phyloP scores from a whole-genome alignment of 2,329 filamentous ascomycete species.

The Talaromyces albobiverticillius region DNA sequence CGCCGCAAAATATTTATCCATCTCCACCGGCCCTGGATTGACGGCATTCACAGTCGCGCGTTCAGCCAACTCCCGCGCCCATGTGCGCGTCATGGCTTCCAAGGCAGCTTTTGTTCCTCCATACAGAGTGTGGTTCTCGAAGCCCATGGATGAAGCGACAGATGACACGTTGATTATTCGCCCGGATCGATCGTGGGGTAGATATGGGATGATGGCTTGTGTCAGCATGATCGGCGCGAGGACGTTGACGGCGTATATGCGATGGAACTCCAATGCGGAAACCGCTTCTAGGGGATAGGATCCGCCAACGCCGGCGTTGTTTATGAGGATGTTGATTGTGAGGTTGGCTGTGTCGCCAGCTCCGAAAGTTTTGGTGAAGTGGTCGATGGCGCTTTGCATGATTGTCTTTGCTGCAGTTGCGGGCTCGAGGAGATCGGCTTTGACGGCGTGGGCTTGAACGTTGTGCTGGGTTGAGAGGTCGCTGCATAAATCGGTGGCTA shows the following conservation, averaged over 20 bases:
- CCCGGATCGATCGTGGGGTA: constrained; percentile 66
- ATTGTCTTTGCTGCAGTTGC: constrained; percentile 57
- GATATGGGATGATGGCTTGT: constrained; percentile 66
- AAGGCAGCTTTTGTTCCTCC: constrained; percentile 65
- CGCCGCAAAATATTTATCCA: constrained; percentile 62
- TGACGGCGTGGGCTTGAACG: constrained; percentile 54
- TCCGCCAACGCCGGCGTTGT: constrained; percentile 70
- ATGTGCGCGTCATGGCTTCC: constrained; percentile 66
- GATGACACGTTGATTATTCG: constrained; percentile 62
- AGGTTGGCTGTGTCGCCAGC: constrained; percentile 40
- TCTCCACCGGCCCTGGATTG: constrained; percentile 64
- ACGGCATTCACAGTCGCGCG: constrained; percentile 63
- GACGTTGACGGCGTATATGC: constrained; percentile 76
- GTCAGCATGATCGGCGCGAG: constrained; percentile 76
- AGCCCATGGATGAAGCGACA: constrained; percentile 57
- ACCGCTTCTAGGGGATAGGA: constrained; percentile 57
- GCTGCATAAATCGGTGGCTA: constrained; percentile 53
- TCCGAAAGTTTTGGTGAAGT: constrained; percentile 45
- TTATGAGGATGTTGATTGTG: constrained; percentile 78
- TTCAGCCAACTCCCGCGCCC: constrained; percentile 62
- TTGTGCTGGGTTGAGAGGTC: constrained; percentile 56
- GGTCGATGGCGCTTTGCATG: constrained; percentile 49
- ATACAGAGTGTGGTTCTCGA: constrained; percentile 58
- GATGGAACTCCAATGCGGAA: constrained; percentile 64
- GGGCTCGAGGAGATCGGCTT: constrained; percentile 67